These are phyloP conservation scores for Septoria petroselini DNA, from an alignment of 2,329 filamentous ascomycete species.

Conservation along the genomic window DNA sequence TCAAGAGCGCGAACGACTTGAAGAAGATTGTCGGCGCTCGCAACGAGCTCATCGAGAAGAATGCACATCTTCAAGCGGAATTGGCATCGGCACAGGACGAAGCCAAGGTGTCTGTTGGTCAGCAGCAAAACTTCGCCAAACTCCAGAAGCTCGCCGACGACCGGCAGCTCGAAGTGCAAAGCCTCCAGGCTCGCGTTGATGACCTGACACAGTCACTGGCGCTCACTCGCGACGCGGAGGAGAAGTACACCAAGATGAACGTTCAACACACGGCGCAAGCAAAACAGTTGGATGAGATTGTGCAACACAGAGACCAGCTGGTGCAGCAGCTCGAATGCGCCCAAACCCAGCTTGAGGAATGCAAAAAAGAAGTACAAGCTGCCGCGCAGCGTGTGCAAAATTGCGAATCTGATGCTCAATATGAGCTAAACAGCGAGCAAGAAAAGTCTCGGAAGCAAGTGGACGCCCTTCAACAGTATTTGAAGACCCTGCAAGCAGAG, in stretches of 20 bases:
- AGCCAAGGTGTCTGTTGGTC: background rate
- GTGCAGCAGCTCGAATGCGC: background rate
- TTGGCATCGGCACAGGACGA: slow-evolving; percentile 5
- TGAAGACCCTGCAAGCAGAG: background rate
- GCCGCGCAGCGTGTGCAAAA: slow-evolving; percentile 1
- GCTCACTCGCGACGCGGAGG: background rate
- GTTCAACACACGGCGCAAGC: slow-evolving; percentile 2
- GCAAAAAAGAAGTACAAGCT: background rate
- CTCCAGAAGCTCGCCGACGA: background rate
- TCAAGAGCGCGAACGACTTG: slow-evolving; percentile 19
- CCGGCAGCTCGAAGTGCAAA: slow-evolving; percentile 2
- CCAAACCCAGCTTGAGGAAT: background rate
- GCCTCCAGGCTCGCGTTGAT: background rate
- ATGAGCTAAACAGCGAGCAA: background rate
- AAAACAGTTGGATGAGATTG: slow-evolving; percentile 5
- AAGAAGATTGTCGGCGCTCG: slow-evolving; percentile 14
- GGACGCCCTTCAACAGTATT: slow-evolving; percentile 2
- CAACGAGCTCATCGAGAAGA: slow-evolving; percentile 10
- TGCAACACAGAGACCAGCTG: background rate
- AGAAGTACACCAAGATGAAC: slow-evolving; percentile 3
- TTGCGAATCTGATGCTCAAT: background rate
- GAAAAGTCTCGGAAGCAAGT: slow-evolving; percentile 4
- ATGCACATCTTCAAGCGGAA: slow-evolving; percentile 8
- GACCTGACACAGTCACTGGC: background rate
- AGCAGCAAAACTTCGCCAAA: background rate